Percentiles rank a stretch among this genome's conserved stretches.
Evolutionary conservation across 495 filamentous ascomycete genomes (phyloP).

Genomic region (Podospora fimiseda): DNA sequence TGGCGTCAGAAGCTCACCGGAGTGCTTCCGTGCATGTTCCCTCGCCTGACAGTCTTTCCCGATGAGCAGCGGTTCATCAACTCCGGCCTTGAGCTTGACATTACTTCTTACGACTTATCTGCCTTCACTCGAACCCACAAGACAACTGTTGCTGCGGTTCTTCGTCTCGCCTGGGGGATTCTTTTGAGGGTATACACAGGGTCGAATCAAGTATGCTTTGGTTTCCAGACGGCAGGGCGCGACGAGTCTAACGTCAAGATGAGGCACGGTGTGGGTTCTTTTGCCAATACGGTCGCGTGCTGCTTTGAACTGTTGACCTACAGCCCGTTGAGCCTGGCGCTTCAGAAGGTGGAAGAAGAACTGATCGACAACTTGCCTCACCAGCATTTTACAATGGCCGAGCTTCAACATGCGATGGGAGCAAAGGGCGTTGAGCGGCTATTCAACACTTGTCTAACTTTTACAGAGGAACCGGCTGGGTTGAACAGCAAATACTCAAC

Average conservation of each 20-base stretch:
- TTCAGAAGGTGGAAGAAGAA: constrained; percentile 32
- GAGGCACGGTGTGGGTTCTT: constrained; percentile 36
- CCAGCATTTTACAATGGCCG: constrained; percentile 37
- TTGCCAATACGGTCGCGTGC: constrained; percentile 36
- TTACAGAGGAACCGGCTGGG: constrained; percentile 34
- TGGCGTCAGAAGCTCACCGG: constrained; percentile 36
- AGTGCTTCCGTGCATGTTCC: constrained; percentile 35
- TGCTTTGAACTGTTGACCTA: constrained; percentile 26
- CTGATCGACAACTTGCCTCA: constrained; percentile 29
- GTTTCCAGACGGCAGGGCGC: constrained; percentile 38
- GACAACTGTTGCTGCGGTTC: constrained; percentile 28
- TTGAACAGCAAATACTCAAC: constrained; percentile 34
- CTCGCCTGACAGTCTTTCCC: constrained; percentile 23
- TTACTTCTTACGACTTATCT: constrained; percentile 29
- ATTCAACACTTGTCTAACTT: constrained; percentile 43
- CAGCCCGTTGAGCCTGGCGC: constrained; percentile 25
- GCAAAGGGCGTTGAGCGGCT: constrained; percentile 34
- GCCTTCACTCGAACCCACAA: constrained; percentile 30
- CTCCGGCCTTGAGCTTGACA: constrained; percentile 31
- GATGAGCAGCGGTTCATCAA: constrained; percentile 26
- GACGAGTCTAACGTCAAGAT: constrained; percentile 33
- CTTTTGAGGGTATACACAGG: constrained; percentile 39
- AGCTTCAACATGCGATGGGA: constrained; percentile 39
- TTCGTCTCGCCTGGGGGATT: constrained; percentile 45
- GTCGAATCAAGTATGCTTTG: constrained; percentile 36